Conservation (phyloP, 306 rosid species). For the Cucurbita ficifolia region DNA sequence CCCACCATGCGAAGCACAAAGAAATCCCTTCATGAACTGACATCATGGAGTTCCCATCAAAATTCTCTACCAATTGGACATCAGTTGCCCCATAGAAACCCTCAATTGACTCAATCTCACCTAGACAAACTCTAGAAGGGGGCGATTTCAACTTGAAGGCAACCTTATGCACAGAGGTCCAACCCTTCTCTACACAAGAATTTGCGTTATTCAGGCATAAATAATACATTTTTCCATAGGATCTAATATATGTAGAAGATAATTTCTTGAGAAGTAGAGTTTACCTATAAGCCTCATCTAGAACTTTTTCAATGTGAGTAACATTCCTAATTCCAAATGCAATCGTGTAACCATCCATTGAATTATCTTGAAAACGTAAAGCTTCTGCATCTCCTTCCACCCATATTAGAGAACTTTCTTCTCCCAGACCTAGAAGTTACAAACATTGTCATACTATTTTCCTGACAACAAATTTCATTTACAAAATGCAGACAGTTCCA, state of each 20-base stretch:
- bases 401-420: constrained; percentile 66
- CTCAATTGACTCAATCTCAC: neutral
- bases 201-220: neutral
- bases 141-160: neutral
- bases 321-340: constrained; percentile 96
- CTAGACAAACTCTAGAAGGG: neutral
- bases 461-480: neutral
- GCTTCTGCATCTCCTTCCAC: constrained; percentile 85
- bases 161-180: neutral
- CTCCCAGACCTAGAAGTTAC: constrained; percentile 42
- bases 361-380: constrained; percentile 43
- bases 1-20: neutral
- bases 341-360: constrained; percentile 96
- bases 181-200: neutral
- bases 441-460: constrained; percentile 6
- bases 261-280: constrained; percentile 12
- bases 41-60: neutral
- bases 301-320: constrained; percentile 83
- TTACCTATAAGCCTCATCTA: constrained; percentile 72
- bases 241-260: neutral
- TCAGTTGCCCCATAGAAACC: neutral
- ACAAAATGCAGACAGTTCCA: constrained; percentile 4
- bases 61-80: neutral
- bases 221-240: neutral
- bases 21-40: neutral